phyloP scores from a whole-genome alignment of 208 protist genomes.

The Naegleria lovaniensis region DNA sequence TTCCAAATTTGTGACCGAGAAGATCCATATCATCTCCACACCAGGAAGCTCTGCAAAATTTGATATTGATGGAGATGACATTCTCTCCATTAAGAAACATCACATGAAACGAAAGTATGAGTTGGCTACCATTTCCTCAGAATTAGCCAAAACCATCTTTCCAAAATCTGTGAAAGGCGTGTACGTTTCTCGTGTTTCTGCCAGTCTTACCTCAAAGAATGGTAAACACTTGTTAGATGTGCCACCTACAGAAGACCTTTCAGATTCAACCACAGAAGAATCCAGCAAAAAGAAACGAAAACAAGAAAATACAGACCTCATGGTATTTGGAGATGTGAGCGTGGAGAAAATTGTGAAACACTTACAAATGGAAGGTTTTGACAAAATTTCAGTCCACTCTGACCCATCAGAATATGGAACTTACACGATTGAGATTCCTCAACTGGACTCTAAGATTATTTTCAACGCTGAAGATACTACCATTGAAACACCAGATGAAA shows the following conservation, averaged over 20 bases:
- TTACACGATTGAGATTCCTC: neutral
- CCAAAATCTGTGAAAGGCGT: neutral
- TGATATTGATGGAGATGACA: neutral
- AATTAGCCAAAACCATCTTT: neutral
- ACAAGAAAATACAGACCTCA: neutral
- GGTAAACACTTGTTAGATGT: neutral
- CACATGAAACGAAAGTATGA: constrained; percentile 9
- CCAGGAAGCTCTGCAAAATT: neutral
- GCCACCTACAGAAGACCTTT: neutral
- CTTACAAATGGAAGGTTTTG: neutral
- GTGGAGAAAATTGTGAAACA: neutral
- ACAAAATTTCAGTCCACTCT: neutral
- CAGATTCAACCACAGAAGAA: neutral
- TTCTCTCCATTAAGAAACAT: neutral
- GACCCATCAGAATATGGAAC: neutral
- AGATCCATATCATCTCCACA: neutral
- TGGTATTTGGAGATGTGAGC: neutral
- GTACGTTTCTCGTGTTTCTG: neutral
- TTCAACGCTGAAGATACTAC: neutral
- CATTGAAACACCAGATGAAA: neutral
- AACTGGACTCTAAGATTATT: neutral
- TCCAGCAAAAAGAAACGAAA: neutral
- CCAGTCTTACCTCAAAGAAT: neutral
- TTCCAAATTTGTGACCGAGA: neutral
- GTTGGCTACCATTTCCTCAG: neutral